These are phyloP conservation scores for Aegilops speltoides DNA, from an alignment of 176 grass and related monocot genomes.

Conservation along the genomic window DNA sequence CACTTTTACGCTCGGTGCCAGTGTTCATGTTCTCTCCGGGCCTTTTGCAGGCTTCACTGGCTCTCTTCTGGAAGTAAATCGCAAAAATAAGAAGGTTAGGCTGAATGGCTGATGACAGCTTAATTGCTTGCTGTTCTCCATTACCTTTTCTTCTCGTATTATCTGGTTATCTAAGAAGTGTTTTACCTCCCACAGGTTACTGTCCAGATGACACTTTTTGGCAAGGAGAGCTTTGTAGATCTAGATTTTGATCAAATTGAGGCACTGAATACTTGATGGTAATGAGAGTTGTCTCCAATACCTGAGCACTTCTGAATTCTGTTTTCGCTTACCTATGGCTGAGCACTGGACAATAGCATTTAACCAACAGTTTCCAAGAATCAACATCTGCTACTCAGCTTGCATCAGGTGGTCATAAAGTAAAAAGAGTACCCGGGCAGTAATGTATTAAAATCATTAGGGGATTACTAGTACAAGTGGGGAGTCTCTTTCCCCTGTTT, in stretches of 20 bases:
- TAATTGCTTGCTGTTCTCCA: neutral
- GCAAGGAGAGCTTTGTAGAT: slow-evolving; percentile 85
- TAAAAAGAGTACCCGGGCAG: neutral
- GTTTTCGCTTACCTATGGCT: neutral
- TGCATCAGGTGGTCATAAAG: neutral
- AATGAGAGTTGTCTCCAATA: slow-evolving; percentile 12
- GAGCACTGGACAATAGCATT: neutral
- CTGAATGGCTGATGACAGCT: neutral
- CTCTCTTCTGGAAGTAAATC: slow-evolving; percentile 57
- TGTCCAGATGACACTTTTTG: slow-evolving; percentile 67
- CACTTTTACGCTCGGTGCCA: slow-evolving; percentile 52
- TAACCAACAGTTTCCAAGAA: neutral
- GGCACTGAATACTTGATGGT: slow-evolving; percentile 25
- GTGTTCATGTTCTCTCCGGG: slow-evolving; percentile 61
- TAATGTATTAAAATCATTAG: neutral
- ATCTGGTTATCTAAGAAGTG: slow-evolving; percentile 30
- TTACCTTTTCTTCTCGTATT: slow-evolving; percentile 12
- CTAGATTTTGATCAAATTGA: slow-evolving; percentile 87
- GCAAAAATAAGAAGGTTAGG: slow-evolving; percentile 74
- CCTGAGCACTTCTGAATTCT: slow-evolving; percentile 6
- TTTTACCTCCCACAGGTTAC: slow-evolving; percentile 54
- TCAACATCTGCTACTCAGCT: neutral
- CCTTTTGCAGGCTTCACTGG: slow-evolving; percentile 77
- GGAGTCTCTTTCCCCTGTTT: neutral
- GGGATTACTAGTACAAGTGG: neutral